A percentile compares a stretch with the other conserved stretches of the same genome.
phyloP scores from a whole-genome alignment of 1,139 yeast genomes.

The Pichia sp. region DNA sequence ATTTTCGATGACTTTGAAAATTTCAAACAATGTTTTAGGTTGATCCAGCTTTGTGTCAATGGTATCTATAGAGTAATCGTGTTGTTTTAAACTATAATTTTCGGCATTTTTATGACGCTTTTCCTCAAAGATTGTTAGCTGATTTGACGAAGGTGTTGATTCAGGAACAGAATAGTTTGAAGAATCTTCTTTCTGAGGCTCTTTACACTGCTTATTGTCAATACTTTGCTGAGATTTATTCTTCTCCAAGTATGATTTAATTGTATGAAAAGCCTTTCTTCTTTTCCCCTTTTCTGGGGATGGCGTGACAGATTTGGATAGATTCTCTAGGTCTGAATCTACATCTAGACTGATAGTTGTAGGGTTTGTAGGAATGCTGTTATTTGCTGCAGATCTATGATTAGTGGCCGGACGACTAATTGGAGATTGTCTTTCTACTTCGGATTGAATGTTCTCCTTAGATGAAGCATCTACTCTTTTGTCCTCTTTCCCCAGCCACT shows the following conservation, averaged over 20 bases:
- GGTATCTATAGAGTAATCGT: slow-evolving; percentile 2
- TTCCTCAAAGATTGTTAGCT: slow-evolving; percentile 4
- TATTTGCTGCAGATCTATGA: not conserved
- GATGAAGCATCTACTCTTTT: not conserved
- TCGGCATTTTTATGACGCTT: not conserved
- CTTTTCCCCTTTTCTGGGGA: slow-evolving; percentile 8
- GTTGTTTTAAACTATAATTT: no score
- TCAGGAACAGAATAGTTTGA: not conserved
- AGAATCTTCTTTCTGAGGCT: not conserved
- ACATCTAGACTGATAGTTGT: slow-evolving; percentile 1
- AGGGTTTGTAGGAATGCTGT: not conserved
- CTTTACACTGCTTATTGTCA: not conserved
- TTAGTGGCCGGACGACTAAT: not conserved
- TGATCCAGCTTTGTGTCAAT: slow-evolving; percentile 3
- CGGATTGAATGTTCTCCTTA: not conserved
- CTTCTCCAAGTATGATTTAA: slow-evolving; percentile 15
- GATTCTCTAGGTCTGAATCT: not conserved
- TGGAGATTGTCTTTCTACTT: not conserved
- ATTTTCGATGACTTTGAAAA: not conserved
- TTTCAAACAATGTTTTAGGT: slow-evolving; percentile 7
- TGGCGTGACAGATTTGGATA: not conserved
- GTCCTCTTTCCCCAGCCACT: slow-evolving; percentile 14
- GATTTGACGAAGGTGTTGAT: not conserved
- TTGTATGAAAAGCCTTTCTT: slow-evolving; percentile 14
- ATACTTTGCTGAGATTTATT: slow-evolving; percentile 10